phyloP scores from a whole-genome alignment of 2,329 filamentous ascomycete species.

The Cercospora zeae-maydis region DNA sequence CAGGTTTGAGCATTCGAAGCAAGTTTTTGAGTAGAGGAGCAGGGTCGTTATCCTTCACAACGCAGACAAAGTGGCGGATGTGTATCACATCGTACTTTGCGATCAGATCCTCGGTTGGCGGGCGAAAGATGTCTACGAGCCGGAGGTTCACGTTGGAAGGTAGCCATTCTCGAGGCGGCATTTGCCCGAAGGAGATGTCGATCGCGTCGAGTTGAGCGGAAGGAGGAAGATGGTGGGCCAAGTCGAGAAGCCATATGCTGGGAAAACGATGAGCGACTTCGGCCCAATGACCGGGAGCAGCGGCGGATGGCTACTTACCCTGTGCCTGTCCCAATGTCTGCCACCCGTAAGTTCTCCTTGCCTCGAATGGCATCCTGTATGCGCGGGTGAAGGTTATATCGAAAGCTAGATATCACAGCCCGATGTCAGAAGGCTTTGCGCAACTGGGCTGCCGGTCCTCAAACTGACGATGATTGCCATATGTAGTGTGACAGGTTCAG shows the following conservation, averaged over 20 bases:
- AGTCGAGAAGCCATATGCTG: slow-evolving; percentile 24
- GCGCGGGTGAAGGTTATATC: slow-evolving; percentile 23
- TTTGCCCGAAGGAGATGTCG: slow-evolving; percentile 27
- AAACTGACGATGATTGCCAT: slow-evolving; percentile 23
- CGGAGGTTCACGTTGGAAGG: slow-evolving; percentile 20
- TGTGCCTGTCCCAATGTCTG: slow-evolving; percentile 24
- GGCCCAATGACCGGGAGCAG: background rate
- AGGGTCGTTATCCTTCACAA: slow-evolving; percentile 26
- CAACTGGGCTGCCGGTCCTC: background rate
- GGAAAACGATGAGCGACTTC: background rate
- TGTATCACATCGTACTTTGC: slow-evolving; percentile 29
- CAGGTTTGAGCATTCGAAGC: slow-evolving; percentile 24
- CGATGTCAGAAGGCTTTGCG: background rate
- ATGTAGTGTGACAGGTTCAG: slow-evolving; percentile 26
- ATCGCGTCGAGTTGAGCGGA: slow-evolving; percentile 26
- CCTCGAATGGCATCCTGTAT: slow-evolving; percentile 19
- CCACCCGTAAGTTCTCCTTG: slow-evolving; percentile 18
- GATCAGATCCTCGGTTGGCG: slow-evolving; percentile 17
- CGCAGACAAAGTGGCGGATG: slow-evolving; percentile 28
- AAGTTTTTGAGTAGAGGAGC: slow-evolving; percentile 22
- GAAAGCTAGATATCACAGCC: slow-evolving; percentile 5
- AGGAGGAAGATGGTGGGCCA: slow-evolving; percentile 21
- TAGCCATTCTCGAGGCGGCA: slow-evolving; percentile 19
- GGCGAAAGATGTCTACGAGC: slow-evolving; percentile 22
- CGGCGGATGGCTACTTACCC: slow-evolving; percentile 10